phyloP scores from a whole-genome alignment of 768 basidiomycete genomes.

The Cystobasidium onofrii region DNA sequence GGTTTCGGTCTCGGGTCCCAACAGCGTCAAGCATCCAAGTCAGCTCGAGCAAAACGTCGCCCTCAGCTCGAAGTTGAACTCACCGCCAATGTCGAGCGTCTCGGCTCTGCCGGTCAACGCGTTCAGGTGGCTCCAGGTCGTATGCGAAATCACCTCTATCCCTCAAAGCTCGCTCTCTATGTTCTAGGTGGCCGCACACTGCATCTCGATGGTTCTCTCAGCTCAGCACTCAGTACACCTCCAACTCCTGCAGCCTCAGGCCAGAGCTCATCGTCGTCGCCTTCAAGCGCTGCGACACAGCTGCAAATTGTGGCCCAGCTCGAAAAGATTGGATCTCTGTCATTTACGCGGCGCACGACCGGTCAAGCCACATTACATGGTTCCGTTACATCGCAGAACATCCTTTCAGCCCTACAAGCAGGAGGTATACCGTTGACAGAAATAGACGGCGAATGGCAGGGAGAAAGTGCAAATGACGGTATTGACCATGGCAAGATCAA shows the following conservation, averaged over 20 bases:
- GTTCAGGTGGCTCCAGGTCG: constrained; percentile 18
- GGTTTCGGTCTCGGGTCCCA: neutral
- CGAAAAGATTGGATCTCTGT: neutral
- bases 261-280: neutral
- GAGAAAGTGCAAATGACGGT: neutral
- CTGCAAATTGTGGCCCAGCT: neutral
- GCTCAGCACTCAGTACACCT: neutral
- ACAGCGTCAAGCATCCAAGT: constrained; percentile 26
- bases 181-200: constrained; percentile 8
- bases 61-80: constrained; percentile 20
- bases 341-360: neutral
- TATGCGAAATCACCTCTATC: constrained; percentile 29
- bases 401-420: constrained; percentile 6
- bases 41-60: constrained; percentile 4
- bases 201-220: constrained; percentile 4
- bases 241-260: neutral
- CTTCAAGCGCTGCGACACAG: neutral
- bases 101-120: neutral
- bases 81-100: neutral
- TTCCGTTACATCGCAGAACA: constrained; percentile 12
- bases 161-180: constrained; percentile 17
- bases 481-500: constrained; percentile 22
- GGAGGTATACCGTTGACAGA: constrained; percentile 3
- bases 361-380: constrained; percentile 19
- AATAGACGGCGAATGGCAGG: constrained; percentile 8